These are phyloP conservation scores for Heliosperma pusillum DNA, from an alignment of 148 eudicot genomes.

Conservation along the genomic window DNA sequence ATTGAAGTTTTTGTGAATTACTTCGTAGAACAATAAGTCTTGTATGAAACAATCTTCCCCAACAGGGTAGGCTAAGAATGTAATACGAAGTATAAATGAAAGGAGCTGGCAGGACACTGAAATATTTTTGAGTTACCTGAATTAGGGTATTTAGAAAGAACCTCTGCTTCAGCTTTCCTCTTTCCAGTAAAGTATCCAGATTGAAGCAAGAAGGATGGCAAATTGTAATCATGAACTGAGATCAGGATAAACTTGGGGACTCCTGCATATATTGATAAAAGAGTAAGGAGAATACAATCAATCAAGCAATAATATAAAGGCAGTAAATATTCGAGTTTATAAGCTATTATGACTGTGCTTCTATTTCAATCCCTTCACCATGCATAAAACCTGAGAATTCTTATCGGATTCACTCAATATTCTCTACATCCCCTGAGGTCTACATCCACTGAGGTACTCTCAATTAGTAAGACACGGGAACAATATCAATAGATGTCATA, in stretches of 20 bases:
- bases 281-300: neutral
- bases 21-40: neutral
- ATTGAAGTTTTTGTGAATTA: neutral
- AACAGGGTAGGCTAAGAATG: neutral
- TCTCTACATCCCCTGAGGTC: neutral
- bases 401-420: neutral
- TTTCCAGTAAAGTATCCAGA: slow-evolving; percentile 87
- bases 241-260: slow-evolving; percentile 88
- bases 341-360: neutral
- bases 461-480: no score
- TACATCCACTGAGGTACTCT: no score
- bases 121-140: slow-evolving; percentile 46
- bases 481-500: no score
- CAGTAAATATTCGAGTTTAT: no score
- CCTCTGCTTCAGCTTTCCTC: slow-evolving; percentile 95
- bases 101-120: neutral
- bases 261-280: slow-evolving; percentile 45
- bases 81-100: neutral
- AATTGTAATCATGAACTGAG: slow-evolving; percentile 92
- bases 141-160: slow-evolving; percentile 78
- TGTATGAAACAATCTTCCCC: neutral
- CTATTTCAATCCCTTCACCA: neutral
- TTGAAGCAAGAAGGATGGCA: slow-evolving; percentile 80
- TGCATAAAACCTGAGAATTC: neutral
- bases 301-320: neutral